Base-by-base conservation (phyloP, 2,329 filamentous ascomycete genomes). In the Aspergillus felis region DNA sequence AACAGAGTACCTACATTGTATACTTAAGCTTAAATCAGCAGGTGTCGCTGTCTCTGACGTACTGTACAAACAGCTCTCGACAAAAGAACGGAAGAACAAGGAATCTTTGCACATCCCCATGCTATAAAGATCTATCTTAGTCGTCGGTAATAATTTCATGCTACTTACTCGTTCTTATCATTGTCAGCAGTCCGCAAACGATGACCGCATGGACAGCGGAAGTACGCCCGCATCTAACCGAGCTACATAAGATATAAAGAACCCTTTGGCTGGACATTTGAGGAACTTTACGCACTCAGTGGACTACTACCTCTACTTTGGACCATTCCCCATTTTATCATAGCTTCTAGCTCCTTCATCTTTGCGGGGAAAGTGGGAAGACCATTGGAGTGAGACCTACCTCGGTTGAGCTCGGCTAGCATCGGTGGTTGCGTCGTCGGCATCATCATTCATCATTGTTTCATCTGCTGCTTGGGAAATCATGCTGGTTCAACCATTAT, bases 391-490 rank as follows among this genome's bases (percentile, higher is more conserved):
- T 42, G 42, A 14, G 20, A 10, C 12, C 27, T n/a, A 8, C 22
- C 9, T 52, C 66, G 66, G 66, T 55, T 68, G 63, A 58, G 57
- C 50, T 54, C 66, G 66, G 66, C 49, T 68, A 68, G 51, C 57
- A 54, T 56, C 64, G 64, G 64, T 53, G 2, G 7, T 46, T 12
- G 41, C 44, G 22, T 47, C 12, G 14, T 27, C 22, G 25, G 41
- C 51, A 32, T 53, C 24, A 29, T 46, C 41, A 22, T 44, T 53
- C 24, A 29, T 46, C 41, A 22, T 44, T 47, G 44, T 24, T 44
- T 44, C 41, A 44, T 44, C 41, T 44, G 42, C 8, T 46, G n/a
- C 9, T 46, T 24, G 2, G 2, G 54, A 64, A 61, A 51, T 48
- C 48, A 69, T 69, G 66, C 49, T 69, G 20, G 50, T 65, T 50